Percentiles rank a stretch among this genome's conserved stretches.
Evolutionary conservation across 306 rosid genomes (phyloP).

Genomic region (Cucurbita pepo): DNA sequence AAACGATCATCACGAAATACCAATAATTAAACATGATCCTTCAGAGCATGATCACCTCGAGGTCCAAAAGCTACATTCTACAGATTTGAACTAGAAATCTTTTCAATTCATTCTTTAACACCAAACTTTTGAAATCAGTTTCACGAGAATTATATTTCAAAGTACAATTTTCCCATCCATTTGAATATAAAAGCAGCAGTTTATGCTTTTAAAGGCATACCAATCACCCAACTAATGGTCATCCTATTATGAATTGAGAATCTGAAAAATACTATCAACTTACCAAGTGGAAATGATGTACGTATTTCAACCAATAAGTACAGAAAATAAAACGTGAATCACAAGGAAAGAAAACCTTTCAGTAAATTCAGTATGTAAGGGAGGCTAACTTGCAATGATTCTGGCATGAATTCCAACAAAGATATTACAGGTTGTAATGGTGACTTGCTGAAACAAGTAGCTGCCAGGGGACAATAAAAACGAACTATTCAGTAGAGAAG

Average conservation of each 20-base stretch:
- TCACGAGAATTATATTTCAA: background rate
- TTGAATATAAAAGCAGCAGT: too few species aligned
- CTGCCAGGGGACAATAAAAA: conserved; percentile 23
- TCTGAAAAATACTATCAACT: background rate
- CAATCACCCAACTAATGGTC: background rate
- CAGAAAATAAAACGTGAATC: background rate
- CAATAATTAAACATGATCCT: background rate
- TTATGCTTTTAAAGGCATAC: too few species aligned
- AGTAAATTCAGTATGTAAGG: conserved; percentile 34
- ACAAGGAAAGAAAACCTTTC: conserved; percentile 40
- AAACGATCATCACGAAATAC: background rate
- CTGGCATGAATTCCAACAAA: conserved; percentile 44
- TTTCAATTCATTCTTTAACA: background rate
- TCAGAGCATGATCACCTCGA: background rate
- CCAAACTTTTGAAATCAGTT: background rate
- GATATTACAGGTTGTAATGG: conserved; percentile 35
- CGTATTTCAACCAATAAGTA: conserved; percentile 11
- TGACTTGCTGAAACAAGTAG: conserved; percentile 62
- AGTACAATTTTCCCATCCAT: background rate
- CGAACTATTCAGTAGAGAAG: background rate
- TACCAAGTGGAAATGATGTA: background rate
- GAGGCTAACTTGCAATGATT: conserved; percentile 28
- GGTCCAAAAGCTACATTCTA: background rate
- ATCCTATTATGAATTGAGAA: background rate
- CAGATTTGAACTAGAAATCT: background rate